Evolutionary conservation across 164 flowering plant species (phyloP).

Genomic region (Hamamelis virginiana): DNA sequence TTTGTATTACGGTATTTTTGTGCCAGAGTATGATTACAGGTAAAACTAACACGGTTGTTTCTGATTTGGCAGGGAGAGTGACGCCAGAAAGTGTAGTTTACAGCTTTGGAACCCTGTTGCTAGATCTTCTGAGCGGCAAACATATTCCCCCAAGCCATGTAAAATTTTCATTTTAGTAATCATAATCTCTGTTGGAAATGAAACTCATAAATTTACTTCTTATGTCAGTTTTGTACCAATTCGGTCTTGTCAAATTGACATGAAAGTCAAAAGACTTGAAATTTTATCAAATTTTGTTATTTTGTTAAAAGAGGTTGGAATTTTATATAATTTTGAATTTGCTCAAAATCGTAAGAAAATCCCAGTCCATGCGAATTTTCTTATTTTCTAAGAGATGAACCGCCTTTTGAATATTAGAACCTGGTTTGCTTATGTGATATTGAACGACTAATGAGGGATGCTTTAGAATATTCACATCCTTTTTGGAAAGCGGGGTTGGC

Average conservation of each 20-base stretch:
- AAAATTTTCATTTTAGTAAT: conserved; percentile 18
- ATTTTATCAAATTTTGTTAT: too few relatives aligned
- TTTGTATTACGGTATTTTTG: too few relatives aligned
- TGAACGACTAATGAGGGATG: too few relatives aligned
- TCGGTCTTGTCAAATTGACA: not conserved
- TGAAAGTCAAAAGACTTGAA: not conserved
- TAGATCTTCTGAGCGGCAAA: conserved; percentile 94
- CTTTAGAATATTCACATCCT: not conserved
- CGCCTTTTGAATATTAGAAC: not conserved
- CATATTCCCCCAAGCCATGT: conserved; percentile 99
- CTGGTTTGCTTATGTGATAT: not conserved
- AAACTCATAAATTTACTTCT: not conserved
- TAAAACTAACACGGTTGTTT: not conserved
- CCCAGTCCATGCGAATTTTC: not conserved
- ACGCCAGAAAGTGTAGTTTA: conserved; percentile 90
- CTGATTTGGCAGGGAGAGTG: conserved; percentile 73
- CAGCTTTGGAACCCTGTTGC: conserved; percentile 91
- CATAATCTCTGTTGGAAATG: not conserved
- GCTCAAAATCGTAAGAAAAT: not conserved
- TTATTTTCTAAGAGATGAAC: not conserved
- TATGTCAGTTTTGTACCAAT: not conserved
- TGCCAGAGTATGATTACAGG: too few relatives aligned
- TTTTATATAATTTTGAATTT: not conserved
- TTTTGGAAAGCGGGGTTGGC: not conserved
- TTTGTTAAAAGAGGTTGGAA: too few relatives aligned